Conservation (phyloP, 2,329 filamentous ascomycete genomes). For the Alternaria sp. region DNA sequence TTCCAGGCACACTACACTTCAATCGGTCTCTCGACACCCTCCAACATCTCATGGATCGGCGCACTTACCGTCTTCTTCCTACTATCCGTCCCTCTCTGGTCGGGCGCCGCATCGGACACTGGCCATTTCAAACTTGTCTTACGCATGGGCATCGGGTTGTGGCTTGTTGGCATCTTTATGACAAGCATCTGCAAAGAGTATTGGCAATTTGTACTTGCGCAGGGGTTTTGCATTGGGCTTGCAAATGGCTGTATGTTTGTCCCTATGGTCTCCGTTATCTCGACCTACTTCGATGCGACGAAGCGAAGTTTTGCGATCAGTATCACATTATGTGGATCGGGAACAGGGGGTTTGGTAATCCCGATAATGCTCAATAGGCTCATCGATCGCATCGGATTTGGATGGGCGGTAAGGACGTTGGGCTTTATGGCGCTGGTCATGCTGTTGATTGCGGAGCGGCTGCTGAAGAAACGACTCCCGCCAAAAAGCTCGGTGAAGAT, state of each 20-base stretch:
- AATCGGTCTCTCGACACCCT: constrained; percentile 17
- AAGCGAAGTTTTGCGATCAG: constrained; percentile 55
- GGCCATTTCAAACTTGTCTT: constrained; percentile 41
- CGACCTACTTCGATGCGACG: constrained; percentile 43
- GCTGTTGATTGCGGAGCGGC: constrained; percentile 41
- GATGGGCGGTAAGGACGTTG: constrained; percentile 63
- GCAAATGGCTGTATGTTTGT: constrained; percentile 59
- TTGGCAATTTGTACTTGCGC: constrained; percentile 40
- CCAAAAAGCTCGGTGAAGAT: constrained; percentile 24
- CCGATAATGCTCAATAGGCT: constrained; percentile 63
- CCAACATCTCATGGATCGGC: constrained; percentile 48
- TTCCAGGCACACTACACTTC: constrained; percentile 44
- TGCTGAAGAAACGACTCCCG: constrained; percentile 29
- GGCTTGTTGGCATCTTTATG: constrained; percentile 35
- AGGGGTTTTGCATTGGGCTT: constrained; percentile 45
- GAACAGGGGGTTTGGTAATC: constrained; percentile 55
- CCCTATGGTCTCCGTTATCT: constrained; percentile 64
- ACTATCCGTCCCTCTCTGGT: constrained; percentile 37
- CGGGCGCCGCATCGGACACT: constrained; percentile 38
- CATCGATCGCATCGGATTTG: constrained; percentile 65
- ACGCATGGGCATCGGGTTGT: constrained; percentile 32
- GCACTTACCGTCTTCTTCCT: constrained; percentile 43
- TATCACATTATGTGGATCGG: constrained; percentile 54
- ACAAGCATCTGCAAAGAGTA: constrained; percentile 27
- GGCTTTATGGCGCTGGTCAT: constrained; percentile 62